A percentile compares a stretch with the other conserved stretches of the same genome.
Evolutionary conservation across 108 stramenopile genomes (phyloP).

Genomic region (Fragilariopsis cylindrus): DNA sequence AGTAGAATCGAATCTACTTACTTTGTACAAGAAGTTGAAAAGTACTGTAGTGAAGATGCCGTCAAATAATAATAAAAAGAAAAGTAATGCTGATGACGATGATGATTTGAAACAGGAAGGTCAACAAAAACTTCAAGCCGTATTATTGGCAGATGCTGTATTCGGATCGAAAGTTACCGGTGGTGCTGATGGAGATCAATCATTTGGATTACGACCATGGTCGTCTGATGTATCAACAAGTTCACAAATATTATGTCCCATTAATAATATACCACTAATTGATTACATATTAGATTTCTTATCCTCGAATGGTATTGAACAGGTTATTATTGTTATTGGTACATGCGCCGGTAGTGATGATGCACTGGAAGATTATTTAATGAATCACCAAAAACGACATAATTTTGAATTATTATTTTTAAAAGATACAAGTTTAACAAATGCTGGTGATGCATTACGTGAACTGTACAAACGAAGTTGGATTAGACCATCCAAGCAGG

Average conservation of each 20-base stretch:
- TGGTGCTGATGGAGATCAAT: slow-evolving; percentile 1
- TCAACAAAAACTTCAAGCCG: slow-evolving; percentile 80
- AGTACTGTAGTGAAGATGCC: background rate
- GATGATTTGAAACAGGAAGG: slow-evolving; percentile 8
- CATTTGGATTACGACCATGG: slow-evolving; percentile 7
- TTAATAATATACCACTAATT: slow-evolving; percentile 93
- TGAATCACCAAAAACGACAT: background rate
- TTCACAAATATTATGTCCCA: slow-evolving; percentile 84
- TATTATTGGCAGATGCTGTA: slow-evolving; percentile 89
- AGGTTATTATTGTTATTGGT: slow-evolving; percentile 60
- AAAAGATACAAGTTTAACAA: slow-evolving; percentile 67
- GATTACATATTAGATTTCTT: slow-evolving; percentile 95
- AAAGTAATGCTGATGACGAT: background rate
- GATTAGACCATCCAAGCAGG: slow-evolving; percentile 56
- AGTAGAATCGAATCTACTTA: too few species aligned
- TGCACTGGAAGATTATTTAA: background rate
- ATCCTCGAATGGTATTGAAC: slow-evolving; percentile 82
- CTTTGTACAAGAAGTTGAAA: too few species aligned
- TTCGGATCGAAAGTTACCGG: slow-evolving; percentile 38
- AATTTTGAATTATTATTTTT: slow-evolving; percentile 47
- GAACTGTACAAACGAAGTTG: slow-evolving; percentile 93
- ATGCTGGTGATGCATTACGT: slow-evolving; percentile 94
- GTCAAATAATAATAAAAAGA: background rate
- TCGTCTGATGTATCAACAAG: slow-evolving; percentile 1
- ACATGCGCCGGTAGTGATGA: slow-evolving; percentile 11